Conservation (phyloP, 1,284 basidiomycete species). For the Microbotryum scabiosae region DNA sequence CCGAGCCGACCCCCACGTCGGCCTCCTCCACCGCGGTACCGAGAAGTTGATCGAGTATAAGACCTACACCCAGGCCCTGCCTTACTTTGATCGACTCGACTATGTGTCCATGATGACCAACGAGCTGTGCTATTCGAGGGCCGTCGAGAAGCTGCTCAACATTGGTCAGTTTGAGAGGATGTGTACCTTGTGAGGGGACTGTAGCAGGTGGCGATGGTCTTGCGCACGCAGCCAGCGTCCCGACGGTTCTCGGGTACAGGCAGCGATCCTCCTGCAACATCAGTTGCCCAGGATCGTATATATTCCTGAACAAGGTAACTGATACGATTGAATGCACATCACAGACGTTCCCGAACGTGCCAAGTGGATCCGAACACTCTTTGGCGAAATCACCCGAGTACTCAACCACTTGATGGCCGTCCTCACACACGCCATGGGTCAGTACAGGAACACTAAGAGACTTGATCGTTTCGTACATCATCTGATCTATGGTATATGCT, state of each 20-base stretch:
- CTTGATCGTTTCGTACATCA: background rate
- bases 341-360: slow-evolving; percentile 90
- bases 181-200: too few relatives aligned
- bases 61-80: slow-evolving; percentile 86
- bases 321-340: background rate
- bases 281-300: too few relatives aligned
- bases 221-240: too few relatives aligned
- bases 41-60: slow-evolving; percentile 99
- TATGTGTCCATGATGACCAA: slow-evolving; percentile 99
- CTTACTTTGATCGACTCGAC: slow-evolving; percentile 98
- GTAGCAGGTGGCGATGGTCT: too few relatives aligned
- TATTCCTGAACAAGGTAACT: too few relatives aligned
- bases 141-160: slow-evolving; percentile 96
- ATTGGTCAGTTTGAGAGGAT: slow-evolving; percentile 45
- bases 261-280: background rate
- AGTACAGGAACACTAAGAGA: background rate
- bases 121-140: slow-evolving; percentile 90
- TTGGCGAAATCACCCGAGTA: slow-evolving; percentile 93
- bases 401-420: slow-evolving; percentile 98
- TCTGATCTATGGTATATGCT: background rate
- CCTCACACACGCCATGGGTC: slow-evolving; percentile 76
- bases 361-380: slow-evolving; percentile 96
- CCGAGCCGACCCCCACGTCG: slow-evolving; percentile 63
- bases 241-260: too few relatives aligned
- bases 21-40: slow-evolving; percentile 91